Evolutionary conservation across 805 yeast genomes (phyloP), one percentile per base, ranked within the genome.

Genomic region (Candida sithepensis): DNA sequence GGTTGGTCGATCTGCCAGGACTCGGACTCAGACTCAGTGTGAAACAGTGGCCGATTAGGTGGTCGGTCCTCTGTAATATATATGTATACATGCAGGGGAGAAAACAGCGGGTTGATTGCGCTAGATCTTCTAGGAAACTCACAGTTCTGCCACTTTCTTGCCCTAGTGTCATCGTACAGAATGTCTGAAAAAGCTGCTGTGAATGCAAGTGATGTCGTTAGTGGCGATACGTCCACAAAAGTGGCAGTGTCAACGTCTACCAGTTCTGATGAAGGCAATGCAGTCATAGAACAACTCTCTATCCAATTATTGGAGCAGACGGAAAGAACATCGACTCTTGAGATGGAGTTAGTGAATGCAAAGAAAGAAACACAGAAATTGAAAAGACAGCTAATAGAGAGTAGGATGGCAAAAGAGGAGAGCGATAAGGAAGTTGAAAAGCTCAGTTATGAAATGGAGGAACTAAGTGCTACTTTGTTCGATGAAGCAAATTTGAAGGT

Each of bases 401-500:
- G 59, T 46, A 58, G 59, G n/a, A 61, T 61, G 39, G 65, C 57
- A 47, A 78, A 77, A 50, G 65, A 63, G 9, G 69, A 63, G 7
- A 84, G 88, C 0, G 85, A 83, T 53, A 69, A 67, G 10, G 87
- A 84, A 54, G 83, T 78, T 16, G 71, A 76, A 41, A 74, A 76
- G 48, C 66, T 88, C 43, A 79, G 84, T 51, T 78, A 74, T 28
- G 96, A 88, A 61, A 85, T 88, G 33, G 94, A 87, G 59, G 96
- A 88, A 36, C 67, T 88, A 41, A 79, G 90, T 1, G 88, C 84
- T 1, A 80, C 90, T 1, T 67, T 88, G 28, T 88, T 88, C 60
- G 85, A 80, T 52, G 94, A 89, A 60, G 96, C 96, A 13, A 88
- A 88, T 61, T 75, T 77, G 43, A 87, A 88, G 88, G 96, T 88